Evolutionary conservation across 192 early-diverging fungal genomes (phyloP), one percentile per base, ranked within the genome.

Genomic region (Coemansia erecta): DNA sequence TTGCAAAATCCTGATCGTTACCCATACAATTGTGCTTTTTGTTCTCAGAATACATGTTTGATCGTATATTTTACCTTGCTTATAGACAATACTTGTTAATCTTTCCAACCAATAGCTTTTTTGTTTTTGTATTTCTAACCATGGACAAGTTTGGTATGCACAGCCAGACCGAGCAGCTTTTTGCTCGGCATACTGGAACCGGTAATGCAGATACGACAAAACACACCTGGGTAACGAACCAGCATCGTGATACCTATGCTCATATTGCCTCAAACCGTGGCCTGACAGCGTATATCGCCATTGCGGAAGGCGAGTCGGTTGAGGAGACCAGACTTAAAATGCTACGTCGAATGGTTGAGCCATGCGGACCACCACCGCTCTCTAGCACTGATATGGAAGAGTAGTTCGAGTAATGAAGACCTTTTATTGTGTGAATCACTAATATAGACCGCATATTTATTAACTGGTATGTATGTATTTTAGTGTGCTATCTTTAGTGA

Each of bases 401-500:
- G 18, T 47, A 31, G 24, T 18, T 39, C 26, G 8, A 24, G 0
- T 14, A 49, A 10, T 9, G 23, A 2, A 10, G 8, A 17, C 19
- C 22, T 47, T 48, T 35, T 59, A 21, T 40, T 4, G 35, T 37
- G 35, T 37, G 10, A 10, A 37, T 37, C 8, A 1, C 8, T 37
- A 10, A 11, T 37, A 11, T 37, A 37, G 10, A 5, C 6, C 35
- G 10, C 35, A 7, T 11, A 26, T 19, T 15, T 39, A 37, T 39
- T 41, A 22, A 18, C 18, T 18, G 31, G 22, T 23, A 37, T 7
- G 5, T 1, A 1, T 37, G 8, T 11, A 9, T 37, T 3, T n/a
- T 54, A 66, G 56, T 56, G 68, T 21, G 60, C 56, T 28, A 98
- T 90, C 72, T 98, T 98, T 51, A 98, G 85, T 7, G 97, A 98